These are phyloP conservation scores for Fusarium sulawesiense DNA, from an alignment of 2,329 filamentous ascomycete species.

Conservation along the genomic window DNA sequence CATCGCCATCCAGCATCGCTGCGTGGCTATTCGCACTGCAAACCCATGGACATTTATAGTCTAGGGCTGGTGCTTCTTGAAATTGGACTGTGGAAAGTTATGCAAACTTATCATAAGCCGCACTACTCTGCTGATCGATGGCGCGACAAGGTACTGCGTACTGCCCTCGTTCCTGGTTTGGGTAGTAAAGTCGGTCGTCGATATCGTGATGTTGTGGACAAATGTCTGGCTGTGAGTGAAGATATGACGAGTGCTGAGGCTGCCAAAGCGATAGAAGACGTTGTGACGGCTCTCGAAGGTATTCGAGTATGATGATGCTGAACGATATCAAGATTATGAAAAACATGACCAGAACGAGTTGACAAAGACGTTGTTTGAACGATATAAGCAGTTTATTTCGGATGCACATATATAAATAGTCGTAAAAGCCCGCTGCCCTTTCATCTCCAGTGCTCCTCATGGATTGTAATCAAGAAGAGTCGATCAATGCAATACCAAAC, in stretches of 20 bases:
- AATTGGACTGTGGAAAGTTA: constrained; percentile 61
- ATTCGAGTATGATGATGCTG: constrained; percentile 46
- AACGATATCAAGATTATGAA: neutral
- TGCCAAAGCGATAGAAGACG: constrained; percentile 56
- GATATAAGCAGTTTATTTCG: constrained; percentile 37
- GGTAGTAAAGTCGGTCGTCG: constrained; percentile 55
- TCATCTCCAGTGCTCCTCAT: constrained; percentile 23
- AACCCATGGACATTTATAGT: constrained; percentile 65
- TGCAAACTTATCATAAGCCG: constrained; percentile 55
- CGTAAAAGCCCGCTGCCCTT: constrained; percentile 35
- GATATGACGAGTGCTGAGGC: constrained; percentile 53
- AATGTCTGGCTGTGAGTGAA: constrained; percentile 54
- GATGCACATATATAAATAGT: constrained; percentile 40
- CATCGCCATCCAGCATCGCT: constrained; percentile 60
- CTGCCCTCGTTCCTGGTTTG: constrained; percentile 55
- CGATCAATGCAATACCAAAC: constrained; percentile 36
- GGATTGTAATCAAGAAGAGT: constrained; percentile 26
- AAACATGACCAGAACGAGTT: neutral
- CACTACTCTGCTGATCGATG: constrained; percentile 57
- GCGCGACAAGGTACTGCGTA: constrained; percentile 56
- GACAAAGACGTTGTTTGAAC: constrained; percentile 6
- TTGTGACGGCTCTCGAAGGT: constrained; percentile 55
- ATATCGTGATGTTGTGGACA: constrained; percentile 57
- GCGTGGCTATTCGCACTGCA: constrained; percentile 57
- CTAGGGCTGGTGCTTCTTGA: constrained; percentile 63